A percentile compares a stretch with the other conserved stretches of the same genome.
Evolutionary conservation across 352 stramenopile species (phyloP).

Genomic region (Globisporangium spinosum): DNA sequence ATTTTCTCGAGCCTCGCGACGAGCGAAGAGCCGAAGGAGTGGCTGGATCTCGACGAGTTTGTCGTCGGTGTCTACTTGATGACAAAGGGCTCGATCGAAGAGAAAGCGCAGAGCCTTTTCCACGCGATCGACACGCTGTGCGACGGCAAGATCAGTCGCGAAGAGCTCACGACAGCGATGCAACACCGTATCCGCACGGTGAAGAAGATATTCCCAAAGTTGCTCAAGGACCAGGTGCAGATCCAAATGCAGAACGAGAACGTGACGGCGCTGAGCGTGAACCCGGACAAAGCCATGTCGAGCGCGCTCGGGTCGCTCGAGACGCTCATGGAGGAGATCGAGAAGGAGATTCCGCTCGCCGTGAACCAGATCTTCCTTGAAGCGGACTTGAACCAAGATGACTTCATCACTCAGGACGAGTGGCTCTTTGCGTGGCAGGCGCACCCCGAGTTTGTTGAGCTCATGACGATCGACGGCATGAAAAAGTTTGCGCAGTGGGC

Average conservation of each 20-base stretch:
- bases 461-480: constrained; percentile 84
- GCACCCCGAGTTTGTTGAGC: constrained; percentile 78
- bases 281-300: constrained; percentile 48
- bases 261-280: constrained; percentile 29
- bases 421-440: constrained; percentile 80
- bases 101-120: constrained; percentile 78
- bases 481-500: constrained; percentile 82
- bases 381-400: constrained; percentile 70
- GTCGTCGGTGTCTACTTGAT: constrained; percentile 79
- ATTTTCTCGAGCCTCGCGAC: constrained; percentile 78
- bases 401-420: constrained; percentile 76
- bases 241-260: constrained; percentile 55
- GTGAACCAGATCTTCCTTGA: constrained; percentile 85
- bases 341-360: constrained; percentile 76
- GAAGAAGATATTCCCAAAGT: constrained; percentile 69
- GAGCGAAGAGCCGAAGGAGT: constrained; percentile 47
- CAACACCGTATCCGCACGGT: constrained; percentile 65
- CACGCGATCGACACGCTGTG: constrained; percentile 60
- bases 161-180: constrained; percentile 72
- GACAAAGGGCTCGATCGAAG: constrained; percentile 73
- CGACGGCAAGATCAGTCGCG: constrained; percentile 71
- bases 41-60: constrained; percentile 75
- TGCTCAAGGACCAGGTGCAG: constrained; percentile 67
- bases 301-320: constrained; percentile 58
- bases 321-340: constrained; percentile 69